phyloP scores from a whole-genome alignment of 208 protist species.

The Trypanosoma boissoni region DNA sequence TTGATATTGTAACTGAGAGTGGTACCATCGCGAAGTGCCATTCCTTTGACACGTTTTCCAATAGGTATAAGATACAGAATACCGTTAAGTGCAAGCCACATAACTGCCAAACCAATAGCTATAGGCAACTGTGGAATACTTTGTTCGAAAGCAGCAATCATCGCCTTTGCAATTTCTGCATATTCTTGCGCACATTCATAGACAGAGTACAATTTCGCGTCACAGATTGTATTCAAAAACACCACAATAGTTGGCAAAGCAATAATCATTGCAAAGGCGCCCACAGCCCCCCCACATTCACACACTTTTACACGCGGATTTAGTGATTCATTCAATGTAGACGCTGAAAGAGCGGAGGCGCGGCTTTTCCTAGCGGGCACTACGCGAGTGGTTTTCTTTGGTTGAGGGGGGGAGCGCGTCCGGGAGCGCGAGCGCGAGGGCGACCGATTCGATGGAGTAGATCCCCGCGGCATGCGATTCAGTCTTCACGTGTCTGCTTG shows the following conservation, averaged over 20 bases:
- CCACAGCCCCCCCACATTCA: slow-evolving; percentile 79
- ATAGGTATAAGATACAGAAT: slow-evolving; percentile 69
- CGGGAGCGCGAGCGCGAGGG: slow-evolving; percentile 12
- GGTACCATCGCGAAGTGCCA: slow-evolving; percentile 58
- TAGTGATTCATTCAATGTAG: slow-evolving; percentile 20
- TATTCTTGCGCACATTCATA: slow-evolving; percentile 21
- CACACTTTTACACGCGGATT: slow-evolving; percentile 61
- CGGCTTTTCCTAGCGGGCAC: not conserved
- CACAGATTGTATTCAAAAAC: slow-evolving; percentile 57
- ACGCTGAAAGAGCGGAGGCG: not conserved
- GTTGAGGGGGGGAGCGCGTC: slow-evolving; percentile 4
- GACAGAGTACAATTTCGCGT: slow-evolving; percentile 28
- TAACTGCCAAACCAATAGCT: slow-evolving; percentile 53
- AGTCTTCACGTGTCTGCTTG: no score
- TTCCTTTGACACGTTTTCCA: slow-evolving; percentile 57
- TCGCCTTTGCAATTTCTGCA: slow-evolving; percentile 3
- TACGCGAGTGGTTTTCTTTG: no score
- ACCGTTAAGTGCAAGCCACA: slow-evolving; percentile 63
- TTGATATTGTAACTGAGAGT: slow-evolving; percentile 80
- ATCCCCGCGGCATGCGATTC: not conserved
- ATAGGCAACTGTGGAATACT: slow-evolving; percentile 41
- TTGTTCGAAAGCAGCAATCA: no score
- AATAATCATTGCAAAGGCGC: slow-evolving; percentile 45
- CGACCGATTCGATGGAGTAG: not conserved
- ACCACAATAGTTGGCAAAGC: slow-evolving; percentile 62